Base-by-base conservation (phyloP, 371 early-diverging fungal species). In the Batrachochytrium dendrobatidis region DNA sequence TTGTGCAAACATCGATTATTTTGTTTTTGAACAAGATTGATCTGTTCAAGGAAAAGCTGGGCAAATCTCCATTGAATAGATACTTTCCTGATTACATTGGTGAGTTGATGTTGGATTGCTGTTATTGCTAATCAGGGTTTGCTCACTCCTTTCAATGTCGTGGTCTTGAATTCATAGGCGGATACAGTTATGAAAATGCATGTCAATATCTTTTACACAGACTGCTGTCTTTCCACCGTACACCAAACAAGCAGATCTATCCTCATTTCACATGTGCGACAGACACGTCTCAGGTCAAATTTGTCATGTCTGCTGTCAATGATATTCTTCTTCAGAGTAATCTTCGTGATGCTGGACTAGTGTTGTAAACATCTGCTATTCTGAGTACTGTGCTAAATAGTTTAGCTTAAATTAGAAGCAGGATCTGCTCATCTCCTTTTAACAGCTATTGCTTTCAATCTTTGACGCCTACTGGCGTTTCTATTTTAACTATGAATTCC, bases 21-120 rank as follows among this genome's bases (percentile, higher is more conserved):
- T 76, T 96, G 58, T 96, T 96, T 76, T 73, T 96, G 63, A 96
- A 96, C 86, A 96, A 95, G 79, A 90, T 92, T 64, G 96, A 95
- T 76, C 81, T 92, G 24, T 92, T 95, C 82, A 84, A 82, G 61
- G 87, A 88, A 60, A 95, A 95, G 75, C 71, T 95, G 35, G 82
- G 82, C 26, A 77, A 78, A 34, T 85, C 87, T 15, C 91, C 94
- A 2, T 75, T 95, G 68, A 61, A 66, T 10, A 81, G 86, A 35
- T 90, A 82, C 69, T 94, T 94, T 77, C 86, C 91, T 8, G 94
- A 94, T 60, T 95, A 84, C 69, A 65, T 66, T 51, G 78, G 89
- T 79, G 74, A 6, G 35, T 39, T 43, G 10, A 32, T 26, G 25
- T 58, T 44, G 49, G 29, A 7, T 24, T 25, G 53, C 25, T 44